Percentiles rank a stretch among this genome's conserved stretches.
These are phyloP conservation scores for Aspergillus costaricaensis DNA, from an alignment of 2,329 filamentous ascomycete species.

Conservation along the genomic window DNA sequence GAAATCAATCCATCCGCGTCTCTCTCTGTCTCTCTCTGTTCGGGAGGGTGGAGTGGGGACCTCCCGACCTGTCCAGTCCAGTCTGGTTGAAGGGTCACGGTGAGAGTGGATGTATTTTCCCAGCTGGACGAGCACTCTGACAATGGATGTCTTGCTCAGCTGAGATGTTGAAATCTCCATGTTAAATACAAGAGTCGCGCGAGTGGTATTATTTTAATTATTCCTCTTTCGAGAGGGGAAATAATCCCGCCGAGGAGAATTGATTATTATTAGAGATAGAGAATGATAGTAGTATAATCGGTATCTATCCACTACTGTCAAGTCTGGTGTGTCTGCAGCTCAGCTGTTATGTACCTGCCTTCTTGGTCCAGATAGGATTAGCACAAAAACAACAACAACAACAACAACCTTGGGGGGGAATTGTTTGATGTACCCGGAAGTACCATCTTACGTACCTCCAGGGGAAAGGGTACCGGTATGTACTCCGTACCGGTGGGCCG, in stretches of 20 bases:
- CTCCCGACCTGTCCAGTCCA: background rate
- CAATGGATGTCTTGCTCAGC: background rate
- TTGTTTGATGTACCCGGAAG: background rate
- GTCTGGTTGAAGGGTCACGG: background rate
- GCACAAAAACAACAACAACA: background rate
- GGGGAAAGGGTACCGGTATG: background rate
- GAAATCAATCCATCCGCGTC: background rate
- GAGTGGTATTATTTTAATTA: too few relatives aligned
- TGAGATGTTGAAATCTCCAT: too few relatives aligned
- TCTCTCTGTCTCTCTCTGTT: background rate
- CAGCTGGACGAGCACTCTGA: background rate
- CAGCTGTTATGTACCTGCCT: background rate
- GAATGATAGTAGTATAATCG: background rate
- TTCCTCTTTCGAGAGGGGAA: background rate
- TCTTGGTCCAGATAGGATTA: background rate
- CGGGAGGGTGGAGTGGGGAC: background rate
- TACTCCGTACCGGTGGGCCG: background rate
- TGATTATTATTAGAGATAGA: background rate
- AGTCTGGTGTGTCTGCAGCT: background rate
- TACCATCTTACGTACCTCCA: slow-evolving; percentile 1
- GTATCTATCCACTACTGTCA: too few relatives aligned
- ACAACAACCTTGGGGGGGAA: background rate
- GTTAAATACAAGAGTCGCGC: too few relatives aligned
- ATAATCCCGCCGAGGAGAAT: background rate
- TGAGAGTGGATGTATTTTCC: background rate